Conservation (phyloP, 768 basidiomycete genomes). For the Lentinula sp. region DNA sequence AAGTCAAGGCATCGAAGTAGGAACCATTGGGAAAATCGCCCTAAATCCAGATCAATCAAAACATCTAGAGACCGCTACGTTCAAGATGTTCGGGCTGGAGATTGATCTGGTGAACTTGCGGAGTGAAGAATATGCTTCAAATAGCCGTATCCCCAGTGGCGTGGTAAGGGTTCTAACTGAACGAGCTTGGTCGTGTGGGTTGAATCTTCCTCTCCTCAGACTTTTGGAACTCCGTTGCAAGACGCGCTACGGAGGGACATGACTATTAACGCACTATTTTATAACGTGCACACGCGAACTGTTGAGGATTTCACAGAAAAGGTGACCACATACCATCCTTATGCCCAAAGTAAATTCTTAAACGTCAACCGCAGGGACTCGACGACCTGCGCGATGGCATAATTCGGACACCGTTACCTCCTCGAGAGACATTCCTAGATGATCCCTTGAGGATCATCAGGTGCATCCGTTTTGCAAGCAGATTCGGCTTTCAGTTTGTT, state of each 20-base stretch:
- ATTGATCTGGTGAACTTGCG: constrained; percentile 93
- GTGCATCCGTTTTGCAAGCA: constrained; percentile 85
- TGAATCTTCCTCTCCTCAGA: constrained; percentile 34
- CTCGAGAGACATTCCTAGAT: constrained; percentile 84
- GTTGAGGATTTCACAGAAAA: constrained; percentile 87
- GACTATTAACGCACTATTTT: constrained; percentile 95
- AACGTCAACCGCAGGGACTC: constrained; percentile 50
- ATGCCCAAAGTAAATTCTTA: too few species aligned
- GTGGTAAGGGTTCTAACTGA: constrained; percentile 49
- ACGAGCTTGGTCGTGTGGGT: background rate
- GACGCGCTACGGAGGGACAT: constrained; percentile 89
- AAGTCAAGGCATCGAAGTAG: constrained; percentile 44
- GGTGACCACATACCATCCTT: constrained; percentile 28
- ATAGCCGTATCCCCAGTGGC: constrained; percentile 83
- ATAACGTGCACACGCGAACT: constrained; percentile 80
- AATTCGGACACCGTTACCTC: constrained; percentile 85
- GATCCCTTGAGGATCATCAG: constrained; percentile 93
- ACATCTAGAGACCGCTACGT: constrained; percentile 92
- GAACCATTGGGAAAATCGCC: constrained; percentile 75
- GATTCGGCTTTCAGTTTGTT: constrained; percentile 80
- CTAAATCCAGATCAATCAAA: constrained; percentile 97
- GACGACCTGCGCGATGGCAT: constrained; percentile 73
- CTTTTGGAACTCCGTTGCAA: constrained; percentile 86
- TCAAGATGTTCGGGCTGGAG: constrained; percentile 72
- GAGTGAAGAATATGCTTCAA: constrained; percentile 83